These are phyloP conservation scores for Penicillium longicatenatum DNA, from an alignment of 495 filamentous ascomycete species.

Conservation along the genomic window DNA sequence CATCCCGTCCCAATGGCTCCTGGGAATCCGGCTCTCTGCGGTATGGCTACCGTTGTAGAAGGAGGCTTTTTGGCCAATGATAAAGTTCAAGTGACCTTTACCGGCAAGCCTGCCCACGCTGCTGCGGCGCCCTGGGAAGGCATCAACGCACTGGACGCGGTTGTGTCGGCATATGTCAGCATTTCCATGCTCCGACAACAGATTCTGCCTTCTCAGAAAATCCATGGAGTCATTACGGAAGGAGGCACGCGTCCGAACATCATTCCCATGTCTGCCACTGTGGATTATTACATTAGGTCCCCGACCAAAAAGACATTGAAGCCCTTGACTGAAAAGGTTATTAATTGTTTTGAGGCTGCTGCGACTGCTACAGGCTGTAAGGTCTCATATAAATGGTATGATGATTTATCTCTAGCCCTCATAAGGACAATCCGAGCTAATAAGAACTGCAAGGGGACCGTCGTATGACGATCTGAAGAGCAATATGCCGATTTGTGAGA, in stretches of 20 bases:
- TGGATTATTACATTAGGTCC: constrained; percentile 61
- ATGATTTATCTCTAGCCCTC: neutral
- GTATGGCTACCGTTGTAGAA: constrained; percentile 38
- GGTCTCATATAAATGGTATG: constrained; percentile 45
- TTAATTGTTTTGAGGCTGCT: constrained; percentile 59
- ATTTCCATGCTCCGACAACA: constrained; percentile 65
- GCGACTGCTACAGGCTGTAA: constrained; percentile 58
- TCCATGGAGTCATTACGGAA: constrained; percentile 49
- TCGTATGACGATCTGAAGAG: constrained; percentile 57
- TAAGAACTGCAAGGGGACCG: constrained; percentile 29
- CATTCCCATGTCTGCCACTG: constrained; percentile 53
- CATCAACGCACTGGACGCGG: constrained; percentile 66
- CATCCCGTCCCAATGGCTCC: constrained; percentile 49
- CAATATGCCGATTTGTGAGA: constrained; percentile 51
- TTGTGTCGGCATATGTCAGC: constrained; percentile 62
- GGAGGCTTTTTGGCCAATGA: constrained; percentile 56
- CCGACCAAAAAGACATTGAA: constrained; percentile 45
- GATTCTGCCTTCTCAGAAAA: constrained; percentile 45
- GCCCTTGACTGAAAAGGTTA: constrained; percentile 47
- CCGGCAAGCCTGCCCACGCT: constrained; percentile 55
- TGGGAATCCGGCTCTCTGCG: constrained; percentile 18
- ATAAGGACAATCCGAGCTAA: neutral
- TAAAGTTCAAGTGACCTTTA: constrained; percentile 49
- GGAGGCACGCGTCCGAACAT: constrained; percentile 53
- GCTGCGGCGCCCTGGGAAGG: constrained; percentile 66